Evolutionary conservation across 495 filamentous ascomycete genomes (phyloP), one percentile per base, ranked within the genome.

Genomic region (Stereocaulon alpinum): DNA sequence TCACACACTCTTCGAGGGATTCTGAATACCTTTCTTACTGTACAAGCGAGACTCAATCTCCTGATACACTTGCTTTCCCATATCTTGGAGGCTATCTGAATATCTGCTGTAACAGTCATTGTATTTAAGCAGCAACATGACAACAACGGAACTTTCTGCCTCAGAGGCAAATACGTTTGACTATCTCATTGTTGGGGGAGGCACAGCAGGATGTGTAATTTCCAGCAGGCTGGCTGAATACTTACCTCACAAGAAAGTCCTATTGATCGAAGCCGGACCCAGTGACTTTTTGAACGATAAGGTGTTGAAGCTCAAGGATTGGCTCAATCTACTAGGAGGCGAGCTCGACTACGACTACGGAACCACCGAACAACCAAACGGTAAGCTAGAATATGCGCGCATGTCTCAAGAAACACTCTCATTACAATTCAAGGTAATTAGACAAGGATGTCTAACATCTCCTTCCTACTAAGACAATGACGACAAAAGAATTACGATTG

Each of bases 121-220:
- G 24, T 24, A 24, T 24, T 24, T 24, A 24, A 50, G 24, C 47
- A 32, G 4, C 15, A 34, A 6, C 2, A 66, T 66, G 64, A 66
- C 64, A 11, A 66, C 64, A 14, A 66, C 55, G 11, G 24, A 60
- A 40, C 62, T 66, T 43, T 61, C 83, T 51, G 69, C 79, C 50
- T 63, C 78, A 55, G 82, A 83, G 61, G 77, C 78, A 53, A 77
- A 83, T 73, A 77, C 75, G 76, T 95, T 84, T 73, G 89, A 95
- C 74, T 93, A 90, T 69, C 76, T 95, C 59, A 85, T 95, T 65
- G 82, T 94, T 15, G 89, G 88, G 60, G 90, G 88, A 52, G 90
- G 90, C 65, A 94, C 90, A 34, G 89, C 90, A 7, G 90, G 90
- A 57, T 88, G 90, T 70, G 88, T 91, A 43, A 84, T 96, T 67